Evolutionary conservation across 768 basidiomycete species (phyloP).

Genomic region (Boletales sp.): DNA sequence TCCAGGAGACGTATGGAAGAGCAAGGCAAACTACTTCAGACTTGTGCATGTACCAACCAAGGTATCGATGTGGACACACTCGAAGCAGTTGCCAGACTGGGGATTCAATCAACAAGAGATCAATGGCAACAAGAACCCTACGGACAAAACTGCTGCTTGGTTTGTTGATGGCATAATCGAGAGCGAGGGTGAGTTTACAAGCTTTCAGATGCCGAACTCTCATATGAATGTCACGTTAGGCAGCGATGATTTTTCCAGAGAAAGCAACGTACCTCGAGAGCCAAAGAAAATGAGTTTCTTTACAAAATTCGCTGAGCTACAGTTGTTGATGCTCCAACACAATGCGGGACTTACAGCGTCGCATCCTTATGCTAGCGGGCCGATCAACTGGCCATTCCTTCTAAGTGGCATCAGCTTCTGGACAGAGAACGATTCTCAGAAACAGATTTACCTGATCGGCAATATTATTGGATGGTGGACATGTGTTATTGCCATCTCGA

Average conservation of each 20-base stretch:
- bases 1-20: slow-evolving; percentile 85
- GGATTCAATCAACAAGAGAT: slow-evolving; percentile 96
- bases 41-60: slow-evolving; percentile 85
- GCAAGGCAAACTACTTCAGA: slow-evolving; percentile 90
- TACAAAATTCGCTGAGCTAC: slow-evolving; percentile 90
- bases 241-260: slow-evolving; percentile 49
- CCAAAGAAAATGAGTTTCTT: slow-evolving; percentile 89
- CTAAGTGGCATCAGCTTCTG: slow-evolving; percentile 97
- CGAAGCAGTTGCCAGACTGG: slow-evolving; percentile 88
- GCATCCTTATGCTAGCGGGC: slow-evolving; percentile 94
- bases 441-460: slow-evolving; percentile 96
- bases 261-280: slow-evolving; percentile 49
- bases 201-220: slow-evolving; percentile 1
- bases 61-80: slow-evolving; percentile 93
- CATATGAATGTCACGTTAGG: slow-evolving; percentile 42
- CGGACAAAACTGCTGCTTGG: slow-evolving; percentile 85
- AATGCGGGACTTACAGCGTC: slow-evolving; percentile 98
- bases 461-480: slow-evolving; percentile 96
- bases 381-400: slow-evolving; percentile 98
- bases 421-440: slow-evolving; percentile 80
- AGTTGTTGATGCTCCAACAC: slow-evolving; percentile 95
- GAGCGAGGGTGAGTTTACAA: slow-evolving; percentile 56
- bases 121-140: slow-evolving; percentile 92
- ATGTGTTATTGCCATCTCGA: slow-evolving; percentile 78
- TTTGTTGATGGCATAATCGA: slow-evolving; percentile 78